Evolutionary conservation across 2,329 filamentous ascomycete species (phyloP).

Genomic region (Penicillium sp.): DNA sequence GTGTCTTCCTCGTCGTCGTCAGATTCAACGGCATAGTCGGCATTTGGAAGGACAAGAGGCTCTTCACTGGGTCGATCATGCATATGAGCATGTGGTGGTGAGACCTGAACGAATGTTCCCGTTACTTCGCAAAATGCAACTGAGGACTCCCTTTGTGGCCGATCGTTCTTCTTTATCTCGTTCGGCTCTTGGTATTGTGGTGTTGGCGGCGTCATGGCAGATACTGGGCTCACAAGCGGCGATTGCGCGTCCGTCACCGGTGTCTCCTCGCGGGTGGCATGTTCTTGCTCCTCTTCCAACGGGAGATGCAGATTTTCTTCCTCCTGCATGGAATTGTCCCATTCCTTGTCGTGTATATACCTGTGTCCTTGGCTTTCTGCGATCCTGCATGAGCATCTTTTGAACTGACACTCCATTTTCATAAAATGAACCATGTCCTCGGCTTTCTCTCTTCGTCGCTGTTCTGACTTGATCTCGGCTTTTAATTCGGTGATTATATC

Average conservation of each 20-base stretch:
- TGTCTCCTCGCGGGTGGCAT: slow-evolving; percentile 5
- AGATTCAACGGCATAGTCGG: neutral
- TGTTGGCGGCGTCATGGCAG: slow-evolving; percentile 14
- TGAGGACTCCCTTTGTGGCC: slow-evolving; percentile 29
- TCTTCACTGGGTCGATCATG: slow-evolving; percentile 21
- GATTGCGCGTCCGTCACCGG: slow-evolving; percentile 8
- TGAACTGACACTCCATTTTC: slow-evolving; percentile 48
- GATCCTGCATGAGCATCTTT: slow-evolving; percentile 45
- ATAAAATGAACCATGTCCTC: slow-evolving; percentile 54
- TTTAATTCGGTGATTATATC: slow-evolving; percentile 44
- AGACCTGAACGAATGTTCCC: slow-evolving; percentile 41
- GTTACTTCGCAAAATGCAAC: slow-evolving; percentile 42
- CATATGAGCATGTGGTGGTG: slow-evolving; percentile 29
- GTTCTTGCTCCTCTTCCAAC: neutral
- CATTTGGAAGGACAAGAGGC: slow-evolving; percentile 15
- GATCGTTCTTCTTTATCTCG: slow-evolving; percentile 14
- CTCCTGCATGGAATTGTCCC: slow-evolving; percentile 16
- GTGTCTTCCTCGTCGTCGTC: neutral
- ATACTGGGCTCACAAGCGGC: slow-evolving; percentile 12
- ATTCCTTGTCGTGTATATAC: slow-evolving; percentile 39
- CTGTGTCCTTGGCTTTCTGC: slow-evolving; percentile 38
- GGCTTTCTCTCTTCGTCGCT: slow-evolving; percentile 47
- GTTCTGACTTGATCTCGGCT: slow-evolving; percentile 51
- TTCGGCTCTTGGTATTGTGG: slow-evolving; percentile 9
- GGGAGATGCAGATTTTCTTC: slow-evolving; percentile 8